Percentiles rank a stretch among this genome's conserved stretches.
Evolutionary conservation across 805 yeast genomes (phyloP).

Genomic region (Pichia kluyveri): DNA sequence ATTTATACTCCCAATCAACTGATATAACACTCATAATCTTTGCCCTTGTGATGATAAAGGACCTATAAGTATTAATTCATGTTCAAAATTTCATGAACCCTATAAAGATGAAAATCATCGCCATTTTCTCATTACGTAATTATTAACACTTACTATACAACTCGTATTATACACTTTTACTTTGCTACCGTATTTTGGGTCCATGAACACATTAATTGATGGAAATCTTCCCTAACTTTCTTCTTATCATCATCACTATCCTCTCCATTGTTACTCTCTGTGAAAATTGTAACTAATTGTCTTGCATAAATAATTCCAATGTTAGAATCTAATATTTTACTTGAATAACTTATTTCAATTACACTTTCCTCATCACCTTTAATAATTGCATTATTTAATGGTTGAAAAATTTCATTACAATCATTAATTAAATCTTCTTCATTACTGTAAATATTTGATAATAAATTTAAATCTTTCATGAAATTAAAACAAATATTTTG

Average conservation of each 20-base stretch:
- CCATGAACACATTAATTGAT: background rate
- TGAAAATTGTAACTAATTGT: background rate
- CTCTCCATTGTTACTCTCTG: background rate
- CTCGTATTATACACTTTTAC: too few relatives aligned
- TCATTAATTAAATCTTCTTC: constrained; percentile 8
- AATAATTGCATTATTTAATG: constrained; percentile 5
- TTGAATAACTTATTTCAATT: constrained; percentile 4
- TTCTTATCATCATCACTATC: background rate
- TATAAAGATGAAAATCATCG: too few relatives aligned
- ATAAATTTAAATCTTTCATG: constrained; percentile 16
- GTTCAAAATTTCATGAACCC: too few relatives aligned
- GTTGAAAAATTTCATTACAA: constrained; percentile 15
- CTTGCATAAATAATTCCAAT: background rate
- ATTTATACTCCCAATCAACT: constrained; percentile 23
- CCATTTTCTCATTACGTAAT: too few relatives aligned
- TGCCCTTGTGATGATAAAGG: too few relatives aligned
- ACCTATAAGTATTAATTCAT: too few relatives aligned
- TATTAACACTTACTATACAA: too few relatives aligned
- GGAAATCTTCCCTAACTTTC: background rate
- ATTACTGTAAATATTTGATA: constrained; percentile 10
- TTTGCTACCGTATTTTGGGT: background rate
- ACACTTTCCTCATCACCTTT: constrained; percentile 6
- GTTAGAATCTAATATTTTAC: constrained; percentile 2
- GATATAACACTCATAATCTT: constrained; percentile 12
- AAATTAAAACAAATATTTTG: constrained; percentile 15